Percentiles rank a stretch among this genome's conserved stretches.
Evolutionary conservation across 23 red algal species (phyloP).

Genomic region (Gracilaria gracilis): DNA sequence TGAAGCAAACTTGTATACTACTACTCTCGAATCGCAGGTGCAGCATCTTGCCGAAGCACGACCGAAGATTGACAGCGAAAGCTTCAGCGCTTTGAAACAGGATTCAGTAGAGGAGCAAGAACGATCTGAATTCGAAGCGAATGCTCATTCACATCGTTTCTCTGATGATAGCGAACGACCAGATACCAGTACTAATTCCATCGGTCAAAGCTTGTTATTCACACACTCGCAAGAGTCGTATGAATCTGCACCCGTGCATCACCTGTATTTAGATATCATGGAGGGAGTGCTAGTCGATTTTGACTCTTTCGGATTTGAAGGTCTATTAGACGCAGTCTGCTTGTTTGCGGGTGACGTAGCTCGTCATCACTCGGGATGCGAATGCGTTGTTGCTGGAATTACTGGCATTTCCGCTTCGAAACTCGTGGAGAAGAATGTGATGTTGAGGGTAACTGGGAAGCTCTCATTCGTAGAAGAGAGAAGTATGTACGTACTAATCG

Average conservation of each 20-base stretch:
- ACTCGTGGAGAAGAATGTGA: slow-evolving; percentile 24
- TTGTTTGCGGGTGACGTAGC: slow-evolving; percentile 44
- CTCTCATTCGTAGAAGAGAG: neutral
- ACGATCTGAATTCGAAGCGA: neutral
- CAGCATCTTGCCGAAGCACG: neutral
- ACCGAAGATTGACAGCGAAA: neutral
- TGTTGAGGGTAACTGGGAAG: slow-evolving; percentile 2
- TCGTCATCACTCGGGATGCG: neutral
- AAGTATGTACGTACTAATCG: slow-evolving; percentile 34
- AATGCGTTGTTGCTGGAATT: slow-evolving; percentile 21
- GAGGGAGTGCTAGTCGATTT: slow-evolving; percentile 15
- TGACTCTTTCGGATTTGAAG: slow-evolving; percentile 23
- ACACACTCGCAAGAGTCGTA: neutral
- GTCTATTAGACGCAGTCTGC: slow-evolving; percentile 47
- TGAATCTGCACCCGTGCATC: neutral
- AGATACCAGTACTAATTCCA: neutral
- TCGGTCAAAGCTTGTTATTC: neutral
- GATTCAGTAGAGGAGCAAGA: neutral
- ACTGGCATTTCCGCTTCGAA: slow-evolving; percentile 15
- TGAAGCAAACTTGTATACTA: slow-evolving; percentile 10
- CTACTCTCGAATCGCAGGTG: neutral
- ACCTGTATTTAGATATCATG: neutral
- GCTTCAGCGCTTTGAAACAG: neutral
- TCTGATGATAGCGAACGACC: neutral
- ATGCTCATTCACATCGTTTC: neutral